Conservation (phyloP, 192 early-diverging fungal genomes). For the Backusella westeae region DNA sequence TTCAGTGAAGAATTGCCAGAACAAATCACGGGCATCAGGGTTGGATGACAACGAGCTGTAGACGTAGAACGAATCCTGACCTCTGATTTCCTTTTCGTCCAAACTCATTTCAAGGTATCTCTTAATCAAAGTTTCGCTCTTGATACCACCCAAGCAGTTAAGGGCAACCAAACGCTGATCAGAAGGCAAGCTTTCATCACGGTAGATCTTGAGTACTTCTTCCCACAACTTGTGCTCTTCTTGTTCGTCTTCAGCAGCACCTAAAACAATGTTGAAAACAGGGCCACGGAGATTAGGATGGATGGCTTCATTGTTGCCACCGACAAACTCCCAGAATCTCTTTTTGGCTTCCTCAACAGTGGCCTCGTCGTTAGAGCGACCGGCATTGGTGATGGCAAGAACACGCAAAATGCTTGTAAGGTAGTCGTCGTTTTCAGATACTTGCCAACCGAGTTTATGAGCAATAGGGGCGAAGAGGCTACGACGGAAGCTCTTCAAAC, state of each 20-base stretch:
- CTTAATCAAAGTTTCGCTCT: conserved; percentile 53
- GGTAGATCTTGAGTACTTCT: conserved; percentile 60
- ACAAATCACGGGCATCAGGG: conserved; percentile 47
- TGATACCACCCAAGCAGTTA: conserved; percentile 54
- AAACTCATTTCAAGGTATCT: conserved; percentile 62
- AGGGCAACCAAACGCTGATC: conserved; percentile 74
- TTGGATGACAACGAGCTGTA: conserved; percentile 52
- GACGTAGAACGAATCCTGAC: conserved; percentile 67
- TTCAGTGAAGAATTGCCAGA: conserved; percentile 68
- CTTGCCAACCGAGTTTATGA: conserved; percentile 77
- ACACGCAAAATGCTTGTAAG: conserved; percentile 72
- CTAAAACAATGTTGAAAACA: conserved; percentile 72
- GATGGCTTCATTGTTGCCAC: conserved; percentile 65
- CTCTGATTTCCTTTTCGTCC: conserved; percentile 61
- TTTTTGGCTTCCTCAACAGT: conserved; percentile 64
- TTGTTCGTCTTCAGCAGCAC: conserved; percentile 54
- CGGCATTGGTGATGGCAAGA: conserved; percentile 72
- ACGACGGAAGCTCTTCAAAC: conserved; percentile 66
- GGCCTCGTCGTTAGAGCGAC: conserved; percentile 58
- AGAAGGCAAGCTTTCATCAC: conserved; percentile 51
- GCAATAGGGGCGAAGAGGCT: conserved; percentile 75
- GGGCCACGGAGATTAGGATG: conserved; percentile 71
- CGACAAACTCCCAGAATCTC: conserved; percentile 68
- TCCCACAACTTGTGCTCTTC: conserved; percentile 49
- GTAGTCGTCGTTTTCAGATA: conserved; percentile 67